phyloP scores from a whole-genome alignment of 345 rosid species.

The Camelina neglecta region DNA sequence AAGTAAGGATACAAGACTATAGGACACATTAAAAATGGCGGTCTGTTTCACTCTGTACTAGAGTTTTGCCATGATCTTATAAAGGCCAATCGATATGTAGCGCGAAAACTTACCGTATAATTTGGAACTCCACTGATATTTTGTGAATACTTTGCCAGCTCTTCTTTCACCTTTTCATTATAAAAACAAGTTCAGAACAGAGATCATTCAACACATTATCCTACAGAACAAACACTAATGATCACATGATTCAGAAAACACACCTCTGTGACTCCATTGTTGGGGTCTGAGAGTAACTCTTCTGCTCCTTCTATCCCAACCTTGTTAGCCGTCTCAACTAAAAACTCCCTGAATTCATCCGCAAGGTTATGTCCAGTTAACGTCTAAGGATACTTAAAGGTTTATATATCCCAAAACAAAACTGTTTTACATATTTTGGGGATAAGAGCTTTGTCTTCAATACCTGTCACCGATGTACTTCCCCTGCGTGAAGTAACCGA shows the following conservation, averaged over 20 bases:
- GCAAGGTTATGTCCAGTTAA: neutral
- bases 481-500: constrained; percentile 90
- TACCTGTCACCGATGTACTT: constrained; percentile 84
- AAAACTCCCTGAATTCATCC: constrained; percentile 64
- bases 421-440: neutral
- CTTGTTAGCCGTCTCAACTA: constrained; percentile 73
- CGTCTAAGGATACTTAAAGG: neutral
- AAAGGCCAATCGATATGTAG: neutral
- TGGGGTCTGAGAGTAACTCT: constrained; percentile 75
- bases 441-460: neutral
- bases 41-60: neutral
- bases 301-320: constrained; percentile 83
- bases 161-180: constrained; percentile 67
- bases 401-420: neutral
- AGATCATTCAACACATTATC: neutral
- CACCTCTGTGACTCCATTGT: constrained; percentile 64
- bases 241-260: constrained; percentile 11
- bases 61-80: neutral
- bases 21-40: neutral
- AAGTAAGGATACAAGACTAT: neutral
- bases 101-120: constrained; percentile 58
- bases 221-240: neutral
- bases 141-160: constrained; percentile 63
- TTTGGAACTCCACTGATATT: constrained; percentile 77
- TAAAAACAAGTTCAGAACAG: neutral